Conservation (phyloP, 306 rosid species). For the Luffa aegyptiaca region DNA sequence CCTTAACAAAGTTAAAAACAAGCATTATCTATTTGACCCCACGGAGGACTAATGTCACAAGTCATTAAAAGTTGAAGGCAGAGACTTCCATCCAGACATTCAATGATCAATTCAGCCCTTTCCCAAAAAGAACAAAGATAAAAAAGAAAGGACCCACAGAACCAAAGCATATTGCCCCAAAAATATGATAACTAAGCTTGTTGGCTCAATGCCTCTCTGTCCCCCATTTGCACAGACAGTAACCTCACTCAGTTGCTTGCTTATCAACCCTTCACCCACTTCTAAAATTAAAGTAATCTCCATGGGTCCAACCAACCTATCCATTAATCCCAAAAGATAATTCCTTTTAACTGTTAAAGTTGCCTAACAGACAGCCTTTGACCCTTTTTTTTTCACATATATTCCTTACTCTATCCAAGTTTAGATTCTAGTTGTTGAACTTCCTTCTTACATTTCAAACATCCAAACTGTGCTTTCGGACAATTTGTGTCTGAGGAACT, state of each 20-base stretch:
- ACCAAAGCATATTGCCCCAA: constrained; percentile 7
- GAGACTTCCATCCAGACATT: constrained; percentile 5
- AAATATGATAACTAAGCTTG: constrained; percentile 7
- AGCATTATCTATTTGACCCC: constrained; percentile 2
- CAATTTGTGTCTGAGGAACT: background rate
- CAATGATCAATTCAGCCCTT: constrained; percentile 2
- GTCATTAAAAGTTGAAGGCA: constrained; percentile 4
- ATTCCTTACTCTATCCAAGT: background rate
- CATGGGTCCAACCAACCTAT: constrained; percentile 16
- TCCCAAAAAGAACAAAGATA: background rate
- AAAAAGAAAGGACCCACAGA: constrained; percentile 15
- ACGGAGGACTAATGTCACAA: background rate
- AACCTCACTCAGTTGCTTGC: constrained; percentile 8
- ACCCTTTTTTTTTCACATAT: background rate
- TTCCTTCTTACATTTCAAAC: background rate
- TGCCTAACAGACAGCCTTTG: background rate
- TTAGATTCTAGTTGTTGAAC: background rate
- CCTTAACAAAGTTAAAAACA: background rate
- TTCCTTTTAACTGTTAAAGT: constrained; percentile 3
- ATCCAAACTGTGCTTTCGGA: background rate
- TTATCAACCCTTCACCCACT: constrained; percentile 10
- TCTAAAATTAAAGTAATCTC: background rate
- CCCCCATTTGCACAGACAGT: constrained; percentile 27
- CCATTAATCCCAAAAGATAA: constrained; percentile 5
- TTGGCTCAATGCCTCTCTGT: constrained; percentile 17